These are phyloP conservation scores for Monosporascus sp. DNA, from an alignment of 2,329 filamentous ascomycete genomes.

Conservation along the genomic window DNA sequence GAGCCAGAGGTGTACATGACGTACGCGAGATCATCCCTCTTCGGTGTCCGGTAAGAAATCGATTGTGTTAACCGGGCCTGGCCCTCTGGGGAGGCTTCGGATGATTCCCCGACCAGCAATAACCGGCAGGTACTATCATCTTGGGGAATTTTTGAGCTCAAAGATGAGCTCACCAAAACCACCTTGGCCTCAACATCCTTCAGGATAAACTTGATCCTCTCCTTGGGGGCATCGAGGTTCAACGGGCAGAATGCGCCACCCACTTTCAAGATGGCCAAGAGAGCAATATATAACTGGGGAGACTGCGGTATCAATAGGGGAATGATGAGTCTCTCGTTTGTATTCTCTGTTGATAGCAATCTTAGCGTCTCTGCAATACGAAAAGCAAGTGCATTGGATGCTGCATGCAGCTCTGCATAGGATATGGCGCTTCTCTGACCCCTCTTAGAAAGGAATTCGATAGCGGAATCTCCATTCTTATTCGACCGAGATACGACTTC, in stretches of 20 bases:
- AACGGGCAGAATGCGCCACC: conserved; percentile 85
- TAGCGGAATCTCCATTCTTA: conserved; percentile 40
- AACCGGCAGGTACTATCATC: conserved; percentile 26
- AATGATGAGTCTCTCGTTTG: conserved; percentile 47
- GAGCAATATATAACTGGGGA: conserved; percentile 69
- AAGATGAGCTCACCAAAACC: conserved; percentile 56
- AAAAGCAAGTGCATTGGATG: conserved; percentile 51
- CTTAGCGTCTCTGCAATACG: conserved; percentile 37
- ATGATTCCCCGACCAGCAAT: conserved; percentile 31
- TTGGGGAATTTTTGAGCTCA: conserved; percentile 35
- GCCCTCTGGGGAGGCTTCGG: conserved; percentile 1
- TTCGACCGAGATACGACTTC: conserved; percentile 51
- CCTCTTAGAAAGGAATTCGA: conserved; percentile 57
- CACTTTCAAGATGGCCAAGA: conserved; percentile 72
- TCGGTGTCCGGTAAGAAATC: conserved; percentile 8
- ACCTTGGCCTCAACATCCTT: conserved; percentile 68
- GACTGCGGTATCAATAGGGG: conserved; percentile 76
- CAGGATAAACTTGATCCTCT: conserved; percentile 75
- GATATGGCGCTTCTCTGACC: conserved; percentile 44
- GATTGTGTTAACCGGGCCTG: not conserved
- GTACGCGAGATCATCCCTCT: conserved; percentile 60
- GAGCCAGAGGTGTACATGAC: conserved; percentile 93
- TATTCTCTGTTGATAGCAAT: conserved; percentile 9
- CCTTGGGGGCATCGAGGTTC: conserved; percentile 69
- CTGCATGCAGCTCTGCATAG: conserved; percentile 58